Evolutionary conservation across 2,329 filamentous ascomycete species (phyloP).

Genomic region (Epicoccum sorghinum): DNA sequence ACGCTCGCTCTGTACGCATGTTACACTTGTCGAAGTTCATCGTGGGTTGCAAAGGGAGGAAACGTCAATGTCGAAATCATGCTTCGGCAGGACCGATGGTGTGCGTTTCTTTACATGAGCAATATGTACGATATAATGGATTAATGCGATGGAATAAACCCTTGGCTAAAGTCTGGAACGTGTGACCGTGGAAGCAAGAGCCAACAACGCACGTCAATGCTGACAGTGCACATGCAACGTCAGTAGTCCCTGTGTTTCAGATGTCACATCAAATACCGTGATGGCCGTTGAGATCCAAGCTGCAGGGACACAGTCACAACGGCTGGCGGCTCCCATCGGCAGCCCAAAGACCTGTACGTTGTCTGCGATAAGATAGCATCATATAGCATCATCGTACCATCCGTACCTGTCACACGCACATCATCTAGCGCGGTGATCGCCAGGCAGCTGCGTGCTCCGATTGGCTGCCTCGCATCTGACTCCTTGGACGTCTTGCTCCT

Average conservation of each 20-base stretch:
- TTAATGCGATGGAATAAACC: not conserved
- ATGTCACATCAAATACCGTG: not conserved
- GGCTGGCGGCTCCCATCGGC: not conserved
- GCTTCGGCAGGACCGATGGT: constrained; percentile 31
- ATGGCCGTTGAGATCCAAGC: not conserved
- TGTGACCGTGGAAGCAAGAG: too few relatives aligned
- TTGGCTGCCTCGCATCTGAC: constrained; percentile 19
- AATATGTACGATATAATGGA: constrained; percentile 24
- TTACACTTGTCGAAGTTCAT: constrained; percentile 14
- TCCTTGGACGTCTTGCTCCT: constrained; percentile 7
- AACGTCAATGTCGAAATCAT: constrained; percentile 9
- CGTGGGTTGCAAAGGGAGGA: not conserved
- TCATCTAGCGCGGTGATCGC: constrained; percentile 14
- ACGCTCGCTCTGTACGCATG: constrained; percentile 32
- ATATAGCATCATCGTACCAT: constrained; percentile 8
- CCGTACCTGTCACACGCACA: constrained; percentile 20
- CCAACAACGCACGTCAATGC: too few relatives aligned
- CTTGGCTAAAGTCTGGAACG: not conserved
- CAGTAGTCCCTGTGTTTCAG: not conserved
- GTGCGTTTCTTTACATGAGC: constrained; percentile 13
- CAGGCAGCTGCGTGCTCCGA: constrained; percentile 11
- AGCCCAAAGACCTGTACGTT: not conserved
- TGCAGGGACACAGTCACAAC: not conserved
- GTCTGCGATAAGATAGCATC: constrained; percentile 10
- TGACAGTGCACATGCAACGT: not conserved